Evolutionary conservation across 2,329 filamentous ascomycete genomes (phyloP).

Genomic region (Pestalotiopsis sp.): DNA sequence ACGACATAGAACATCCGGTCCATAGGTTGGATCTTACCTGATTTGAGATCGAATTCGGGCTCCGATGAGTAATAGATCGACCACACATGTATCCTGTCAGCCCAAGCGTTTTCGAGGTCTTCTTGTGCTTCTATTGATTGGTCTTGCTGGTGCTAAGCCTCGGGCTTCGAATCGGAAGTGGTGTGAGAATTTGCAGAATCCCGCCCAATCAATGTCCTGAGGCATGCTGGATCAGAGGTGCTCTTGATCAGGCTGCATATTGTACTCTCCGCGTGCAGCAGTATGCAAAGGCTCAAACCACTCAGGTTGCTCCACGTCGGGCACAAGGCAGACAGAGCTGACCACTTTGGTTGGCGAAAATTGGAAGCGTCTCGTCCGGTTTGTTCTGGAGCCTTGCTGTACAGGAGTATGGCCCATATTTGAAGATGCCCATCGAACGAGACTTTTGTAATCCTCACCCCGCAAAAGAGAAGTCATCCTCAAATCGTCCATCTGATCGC

Average conservation of each 20-base stretch:
- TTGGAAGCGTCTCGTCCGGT: background rate
- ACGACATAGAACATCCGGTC: too few relatives aligned
- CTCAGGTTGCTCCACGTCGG: background rate
- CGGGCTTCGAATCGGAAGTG: too few relatives aligned
- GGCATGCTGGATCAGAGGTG: background rate
- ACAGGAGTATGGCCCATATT: background rate
- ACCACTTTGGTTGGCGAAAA: background rate
- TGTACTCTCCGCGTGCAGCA: background rate
- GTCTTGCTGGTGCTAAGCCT: too few relatives aligned
- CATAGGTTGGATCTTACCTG: too few relatives aligned
- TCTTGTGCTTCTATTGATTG: too few relatives aligned
- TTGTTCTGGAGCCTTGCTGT: background rate
- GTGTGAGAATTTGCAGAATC: background rate
- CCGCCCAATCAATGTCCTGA: background rate
- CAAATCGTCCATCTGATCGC: too few relatives aligned
- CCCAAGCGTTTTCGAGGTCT: too few relatives aligned
- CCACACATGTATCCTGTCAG: too few relatives aligned
- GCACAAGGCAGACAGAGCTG: background rate
- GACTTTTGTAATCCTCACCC: too few relatives aligned
- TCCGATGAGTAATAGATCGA: too few relatives aligned
- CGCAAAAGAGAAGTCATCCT: too few relatives aligned
- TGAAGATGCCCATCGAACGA: background rate
- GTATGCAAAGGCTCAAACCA: background rate
- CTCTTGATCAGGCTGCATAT: background rate
- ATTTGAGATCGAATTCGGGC: too few relatives aligned